These are phyloP conservation scores for Onygenales sp. DNA, from an alignment of 2,329 filamentous ascomycete species.

Conservation along the genomic window DNA sequence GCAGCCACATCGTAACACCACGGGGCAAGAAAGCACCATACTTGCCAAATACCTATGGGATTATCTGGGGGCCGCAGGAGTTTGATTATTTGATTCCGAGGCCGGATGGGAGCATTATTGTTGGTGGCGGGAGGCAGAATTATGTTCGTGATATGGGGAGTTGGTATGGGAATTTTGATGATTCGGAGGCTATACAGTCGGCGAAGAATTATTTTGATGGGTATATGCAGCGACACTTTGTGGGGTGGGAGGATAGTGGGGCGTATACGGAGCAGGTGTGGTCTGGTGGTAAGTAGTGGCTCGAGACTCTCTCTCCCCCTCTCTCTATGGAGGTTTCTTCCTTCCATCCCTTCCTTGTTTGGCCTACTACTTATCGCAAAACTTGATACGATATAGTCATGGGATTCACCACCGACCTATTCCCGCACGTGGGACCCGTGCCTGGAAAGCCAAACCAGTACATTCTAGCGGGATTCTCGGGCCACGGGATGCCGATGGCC, in stretches of 20 bases:
- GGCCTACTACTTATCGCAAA: not conserved
- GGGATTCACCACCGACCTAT: slow-evolving; percentile 41
- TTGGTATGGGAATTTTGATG: slow-evolving; percentile 40
- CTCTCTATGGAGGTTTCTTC: slow-evolving; percentile 6
- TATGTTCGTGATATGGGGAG: slow-evolving; percentile 20
- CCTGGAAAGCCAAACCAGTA: slow-evolving; percentile 40
- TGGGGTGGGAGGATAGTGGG: slow-evolving; percentile 26
- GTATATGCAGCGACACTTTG: slow-evolving; percentile 29
- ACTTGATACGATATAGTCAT: slow-evolving; percentile 33
- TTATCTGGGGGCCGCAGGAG: slow-evolving; percentile 47
- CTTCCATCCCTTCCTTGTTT: not conserved
- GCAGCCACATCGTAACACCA: slow-evolving; percentile 23
- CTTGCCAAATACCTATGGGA: slow-evolving; percentile 46
- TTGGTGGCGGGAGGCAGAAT: slow-evolving; percentile 51
- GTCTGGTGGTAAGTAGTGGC: slow-evolving; percentile 21
- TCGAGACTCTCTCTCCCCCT: too few species aligned
- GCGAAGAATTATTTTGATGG: slow-evolving; percentile 29
- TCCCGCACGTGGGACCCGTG: slow-evolving; percentile 45
- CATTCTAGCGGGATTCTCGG: slow-evolving; percentile 53
- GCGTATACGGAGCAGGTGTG: slow-evolving; percentile 24
- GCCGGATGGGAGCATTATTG: slow-evolving; percentile 46
- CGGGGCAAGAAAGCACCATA: slow-evolving; percentile 16
- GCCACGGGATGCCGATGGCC: slow-evolving; percentile 57
- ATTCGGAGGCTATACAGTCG: slow-evolving; percentile 42
- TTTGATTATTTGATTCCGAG: slow-evolving; percentile 61